A percentile compares a stretch with the other conserved stretches of the same genome.
phyloP scores from a whole-genome alignment of 306 rosid species.

The Cicer pinnatifidum region DNA sequence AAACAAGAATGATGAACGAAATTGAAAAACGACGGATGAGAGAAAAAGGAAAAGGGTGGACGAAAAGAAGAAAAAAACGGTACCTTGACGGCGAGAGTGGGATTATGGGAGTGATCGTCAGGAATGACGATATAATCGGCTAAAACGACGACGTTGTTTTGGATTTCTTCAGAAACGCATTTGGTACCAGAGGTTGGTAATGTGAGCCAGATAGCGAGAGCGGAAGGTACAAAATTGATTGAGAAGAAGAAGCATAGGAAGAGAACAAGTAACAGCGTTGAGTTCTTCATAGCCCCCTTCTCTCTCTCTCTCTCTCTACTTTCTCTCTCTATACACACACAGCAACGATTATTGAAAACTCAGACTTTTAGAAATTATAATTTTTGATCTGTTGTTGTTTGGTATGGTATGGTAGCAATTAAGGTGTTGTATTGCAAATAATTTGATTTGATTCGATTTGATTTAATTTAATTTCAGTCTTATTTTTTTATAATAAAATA shows the following conservation, averaged over 20 bases:
- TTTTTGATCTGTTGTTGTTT: constrained; percentile 9
- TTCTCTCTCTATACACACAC: not conserved
- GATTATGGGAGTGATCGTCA: constrained; percentile 51
- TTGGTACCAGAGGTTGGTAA: constrained; percentile 71
- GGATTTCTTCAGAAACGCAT: constrained; percentile 98
- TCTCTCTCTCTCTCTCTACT: not conserved
- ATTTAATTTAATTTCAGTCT: not conserved
- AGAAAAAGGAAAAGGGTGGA: not conserved
- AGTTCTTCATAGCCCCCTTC: constrained; percentile 41
- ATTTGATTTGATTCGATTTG: no score
- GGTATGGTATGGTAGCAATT: no score
- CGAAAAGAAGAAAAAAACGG: not conserved
- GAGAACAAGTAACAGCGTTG: constrained; percentile 29
- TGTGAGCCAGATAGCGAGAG: constrained; percentile 61
- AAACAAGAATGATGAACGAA: not conserved
- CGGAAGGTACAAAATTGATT: constrained; percentile 32
- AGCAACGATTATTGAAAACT: not conserved
- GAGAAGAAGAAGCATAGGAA: constrained; percentile 44
- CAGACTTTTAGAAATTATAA: not conserved
- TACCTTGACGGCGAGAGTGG: constrained; percentile 84
- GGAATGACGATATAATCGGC: constrained; percentile 74
- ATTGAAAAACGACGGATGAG: constrained; percentile 23
- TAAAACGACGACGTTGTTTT: constrained; percentile 84
- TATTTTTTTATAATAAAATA: not conserved
- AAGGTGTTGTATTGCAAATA: no score